A percentile compares a stretch with the other conserved stretches of the same genome.
phyloP scores from a whole-genome alignment of 192 early-diverging fungal genomes.

The Linnemannia zychae region DNA sequence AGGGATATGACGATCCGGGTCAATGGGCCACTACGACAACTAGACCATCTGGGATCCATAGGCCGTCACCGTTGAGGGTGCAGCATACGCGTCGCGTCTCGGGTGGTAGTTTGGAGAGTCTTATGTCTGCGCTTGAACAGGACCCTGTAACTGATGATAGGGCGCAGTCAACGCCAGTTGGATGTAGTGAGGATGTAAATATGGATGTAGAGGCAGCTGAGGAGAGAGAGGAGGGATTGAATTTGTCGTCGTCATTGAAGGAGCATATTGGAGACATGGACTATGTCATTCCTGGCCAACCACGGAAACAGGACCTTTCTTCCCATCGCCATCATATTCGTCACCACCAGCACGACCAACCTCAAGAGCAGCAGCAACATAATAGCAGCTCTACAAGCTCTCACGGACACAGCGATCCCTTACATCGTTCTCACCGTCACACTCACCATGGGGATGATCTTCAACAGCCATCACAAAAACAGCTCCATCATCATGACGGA shows the following conservation, averaged over 20 bases:
- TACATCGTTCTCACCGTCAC: not conserved
- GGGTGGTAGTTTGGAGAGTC: not conserved
- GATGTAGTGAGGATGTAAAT: not conserved
- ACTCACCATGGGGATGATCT: no score
- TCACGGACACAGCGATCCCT: not conserved
- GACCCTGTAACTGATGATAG: not conserved
- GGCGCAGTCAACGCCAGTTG: no score
- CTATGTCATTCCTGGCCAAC: constrained; percentile 36
- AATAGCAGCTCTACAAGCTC: not conserved
- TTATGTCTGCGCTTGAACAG: not conserved
- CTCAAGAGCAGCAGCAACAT: no score
- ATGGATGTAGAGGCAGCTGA: not conserved
- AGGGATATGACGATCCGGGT: not conserved
- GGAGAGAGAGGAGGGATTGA: not conserved
- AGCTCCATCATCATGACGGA: not conserved
- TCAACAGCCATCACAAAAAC: not conserved
- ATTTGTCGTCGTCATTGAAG: not conserved
- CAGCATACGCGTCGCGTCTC: not conserved
- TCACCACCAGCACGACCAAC: not conserved
- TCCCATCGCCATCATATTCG: not conserved
- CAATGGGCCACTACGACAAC: not conserved
- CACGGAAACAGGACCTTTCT: constrained; percentile 17
- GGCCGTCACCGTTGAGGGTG: not conserved
- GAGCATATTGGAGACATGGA: constrained; percentile 25
- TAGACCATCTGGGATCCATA: not conserved